Conservation (phyloP, 2,329 filamentous ascomycete genomes). For the Fusarium oxysporum region DNA sequence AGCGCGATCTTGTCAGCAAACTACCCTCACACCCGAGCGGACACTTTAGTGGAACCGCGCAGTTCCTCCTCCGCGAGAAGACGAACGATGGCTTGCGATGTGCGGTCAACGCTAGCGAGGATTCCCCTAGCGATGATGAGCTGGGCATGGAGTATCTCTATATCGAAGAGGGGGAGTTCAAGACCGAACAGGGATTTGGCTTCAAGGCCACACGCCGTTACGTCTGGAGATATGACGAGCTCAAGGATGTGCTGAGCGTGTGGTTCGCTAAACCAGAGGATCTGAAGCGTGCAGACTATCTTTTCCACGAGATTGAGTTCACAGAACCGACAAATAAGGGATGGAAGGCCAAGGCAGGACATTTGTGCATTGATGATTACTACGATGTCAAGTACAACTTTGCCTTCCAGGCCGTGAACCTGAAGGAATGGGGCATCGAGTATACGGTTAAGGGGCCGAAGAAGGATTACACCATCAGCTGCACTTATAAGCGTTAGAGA, state of each 20-base stretch:
- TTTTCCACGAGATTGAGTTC: conserved; percentile 82
- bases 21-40: conserved; percentile 71
- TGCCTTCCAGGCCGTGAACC: conserved; percentile 66
- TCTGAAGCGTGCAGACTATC: conserved; percentile 71
- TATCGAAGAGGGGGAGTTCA: conserved; percentile 74
- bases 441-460: conserved; percentile 78
- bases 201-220: conserved; percentile 75
- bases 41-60: conserved; percentile 71
- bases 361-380: conserved; percentile 77
- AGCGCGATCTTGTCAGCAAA: conserved; percentile 65
- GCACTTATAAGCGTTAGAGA: conserved; percentile 60
- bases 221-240: conserved; percentile 76
- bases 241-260: conserved; percentile 70
- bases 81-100: conserved; percentile 64
- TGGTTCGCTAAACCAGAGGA: conserved; percentile 80
- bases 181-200: conserved; percentile 63
- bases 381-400: conserved; percentile 80
- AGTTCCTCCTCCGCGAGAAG: conserved; percentile 71
- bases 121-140: conserved; percentile 43
- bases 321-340: conserved; percentile 52
- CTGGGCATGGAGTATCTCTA: conserved; percentile 73
- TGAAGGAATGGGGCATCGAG: conserved; percentile 68
- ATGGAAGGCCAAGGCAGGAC: conserved; percentile 74
- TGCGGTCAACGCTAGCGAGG: conserved; percentile 32
- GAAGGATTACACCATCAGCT: conserved; percentile 76